phyloP scores from a whole-genome alignment of 2,329 filamentous ascomycete species.

The Diplodia sapinea region DNA sequence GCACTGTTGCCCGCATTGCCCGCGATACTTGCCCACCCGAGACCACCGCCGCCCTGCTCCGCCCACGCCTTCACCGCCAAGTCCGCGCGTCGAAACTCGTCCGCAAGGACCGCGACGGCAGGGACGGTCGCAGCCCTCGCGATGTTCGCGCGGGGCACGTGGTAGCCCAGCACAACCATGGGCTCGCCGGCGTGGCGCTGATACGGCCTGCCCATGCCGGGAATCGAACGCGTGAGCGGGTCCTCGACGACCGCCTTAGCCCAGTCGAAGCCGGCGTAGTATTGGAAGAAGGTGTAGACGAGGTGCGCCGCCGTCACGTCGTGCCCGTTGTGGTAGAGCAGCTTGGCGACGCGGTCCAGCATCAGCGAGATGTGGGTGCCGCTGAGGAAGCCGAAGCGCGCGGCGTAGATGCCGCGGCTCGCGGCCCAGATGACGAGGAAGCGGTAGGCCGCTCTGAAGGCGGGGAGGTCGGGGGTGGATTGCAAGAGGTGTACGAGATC shows the following conservation, averaged over 20 bases:
- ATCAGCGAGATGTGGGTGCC: constrained; percentile 70
- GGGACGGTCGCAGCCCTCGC: constrained; percentile 60
- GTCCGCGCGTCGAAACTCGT: constrained; percentile 59
- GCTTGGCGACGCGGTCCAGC: constrained; percentile 65
- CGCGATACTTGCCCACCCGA: constrained; percentile 55
- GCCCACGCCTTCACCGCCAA: constrained; percentile 44
- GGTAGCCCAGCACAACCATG: constrained; percentile 67
- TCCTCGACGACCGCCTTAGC: constrained; percentile 61
- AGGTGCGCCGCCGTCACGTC: constrained; percentile 58
- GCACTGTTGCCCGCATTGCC: constrained; percentile 39
- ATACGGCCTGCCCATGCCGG: constrained; percentile 50
- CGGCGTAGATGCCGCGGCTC: constrained; percentile 66
- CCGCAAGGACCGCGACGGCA: constrained; percentile 58
- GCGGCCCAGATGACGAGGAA: constrained; percentile 68
- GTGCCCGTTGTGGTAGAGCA: constrained; percentile 46
- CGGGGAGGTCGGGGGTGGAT: constrained; percentile 64
- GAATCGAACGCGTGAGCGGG: constrained; percentile 58
- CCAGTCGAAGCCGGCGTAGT: constrained; percentile 70
- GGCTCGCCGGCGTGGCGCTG: constrained; percentile 62
- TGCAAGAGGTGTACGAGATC: constrained; percentile 66
- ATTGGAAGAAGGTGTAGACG: constrained; percentile 64
- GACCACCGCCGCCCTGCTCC: not conserved
- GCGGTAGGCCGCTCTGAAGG: constrained; percentile 65
- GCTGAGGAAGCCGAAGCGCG: constrained; percentile 68
- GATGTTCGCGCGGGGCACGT: constrained; percentile 67